Conservation (phyloP, 805 yeast species). For the Hanseniaspora lindneri region DNA sequence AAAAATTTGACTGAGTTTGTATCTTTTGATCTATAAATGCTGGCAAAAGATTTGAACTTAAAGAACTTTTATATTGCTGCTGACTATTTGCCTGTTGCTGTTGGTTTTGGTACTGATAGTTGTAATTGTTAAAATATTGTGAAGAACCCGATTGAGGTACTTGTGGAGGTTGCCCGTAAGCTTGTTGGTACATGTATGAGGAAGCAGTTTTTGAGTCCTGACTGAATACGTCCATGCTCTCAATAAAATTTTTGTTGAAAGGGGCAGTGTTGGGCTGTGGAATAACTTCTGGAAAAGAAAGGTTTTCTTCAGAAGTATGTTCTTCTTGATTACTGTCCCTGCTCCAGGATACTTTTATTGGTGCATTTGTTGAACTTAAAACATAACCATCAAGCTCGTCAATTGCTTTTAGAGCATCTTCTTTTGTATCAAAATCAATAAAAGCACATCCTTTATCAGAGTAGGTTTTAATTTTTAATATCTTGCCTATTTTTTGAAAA, state of each 20-base stretch:
- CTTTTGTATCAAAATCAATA: constrained; percentile 52
- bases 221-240: too few relatives aligned
- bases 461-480: constrained; percentile 60
- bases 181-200: too few relatives aligned
- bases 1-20: not conserved
- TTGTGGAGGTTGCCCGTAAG: too few relatives aligned
- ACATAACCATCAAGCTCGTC: constrained; percentile 68
- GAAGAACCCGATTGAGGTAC: not conserved
- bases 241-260: not conserved
- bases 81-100: not conserved
- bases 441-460: constrained; percentile 74
- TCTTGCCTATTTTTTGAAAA: constrained; percentile 64
- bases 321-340: constrained; percentile 24
- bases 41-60: not conserved
- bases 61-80: not conserved
- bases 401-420: constrained; percentile 68
- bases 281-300: not conserved
- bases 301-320: not conserved
- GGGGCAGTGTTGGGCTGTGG: not conserved
- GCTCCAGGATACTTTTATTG: constrained; percentile 70
- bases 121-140: not conserved
- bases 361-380: constrained; percentile 48
- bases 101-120: not conserved
- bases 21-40: not conserved
- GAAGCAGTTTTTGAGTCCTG: too few relatives aligned